phyloP scores from a whole-genome alignment of 2,329 filamentous ascomycete species.

The Penicillium italicum region DNA sequence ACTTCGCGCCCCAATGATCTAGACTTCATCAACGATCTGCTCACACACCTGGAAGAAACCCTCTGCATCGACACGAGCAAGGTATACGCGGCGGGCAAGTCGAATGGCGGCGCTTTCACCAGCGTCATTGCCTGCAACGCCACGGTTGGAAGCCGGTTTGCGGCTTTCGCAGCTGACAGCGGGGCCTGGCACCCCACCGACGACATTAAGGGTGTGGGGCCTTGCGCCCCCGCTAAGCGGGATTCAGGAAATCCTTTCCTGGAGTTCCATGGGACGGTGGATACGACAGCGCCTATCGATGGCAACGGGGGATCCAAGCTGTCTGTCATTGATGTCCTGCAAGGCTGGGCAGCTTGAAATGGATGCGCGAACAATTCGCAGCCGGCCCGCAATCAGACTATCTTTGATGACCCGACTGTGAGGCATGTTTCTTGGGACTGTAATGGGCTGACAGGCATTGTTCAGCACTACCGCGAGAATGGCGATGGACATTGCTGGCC shows the following conservation, averaged over 20 bases:
- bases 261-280: slow-evolving; percentile 23
- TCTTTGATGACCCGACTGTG: slow-evolving; percentile 14
- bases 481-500: slow-evolving; percentile 23
- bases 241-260: slow-evolving; percentile 20
- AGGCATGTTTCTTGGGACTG: slow-evolving; percentile 21
- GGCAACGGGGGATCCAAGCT: slow-evolving; percentile 12
- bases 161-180: slow-evolving; percentile 50
- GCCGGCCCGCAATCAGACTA: slow-evolving; percentile 17
- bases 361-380: slow-evolving; percentile 12
- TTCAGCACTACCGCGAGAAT: slow-evolving; percentile 21
- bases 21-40: slow-evolving; percentile 45
- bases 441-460: slow-evolving; percentile 14
- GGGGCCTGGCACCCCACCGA: slow-evolving; percentile 45
- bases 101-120: slow-evolving; percentile 53
- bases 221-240: slow-evolving; percentile 32
- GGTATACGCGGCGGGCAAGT: slow-evolving; percentile 52
- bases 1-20: slow-evolving; percentile 41
- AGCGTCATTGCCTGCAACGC: slow-evolving; percentile 48
- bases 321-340: slow-evolving; percentile 18
- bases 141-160: slow-evolving; percentile 42
- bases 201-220: slow-evolving; percentile 17
- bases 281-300: slow-evolving; percentile 20
- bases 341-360: slow-evolving; percentile 18
- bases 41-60: slow-evolving; percentile 36
- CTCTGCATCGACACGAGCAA: slow-evolving; percentile 47